phyloP scores from a whole-genome alignment of 176 grass and related monocot species.

The Ensete glaucum region DNA sequence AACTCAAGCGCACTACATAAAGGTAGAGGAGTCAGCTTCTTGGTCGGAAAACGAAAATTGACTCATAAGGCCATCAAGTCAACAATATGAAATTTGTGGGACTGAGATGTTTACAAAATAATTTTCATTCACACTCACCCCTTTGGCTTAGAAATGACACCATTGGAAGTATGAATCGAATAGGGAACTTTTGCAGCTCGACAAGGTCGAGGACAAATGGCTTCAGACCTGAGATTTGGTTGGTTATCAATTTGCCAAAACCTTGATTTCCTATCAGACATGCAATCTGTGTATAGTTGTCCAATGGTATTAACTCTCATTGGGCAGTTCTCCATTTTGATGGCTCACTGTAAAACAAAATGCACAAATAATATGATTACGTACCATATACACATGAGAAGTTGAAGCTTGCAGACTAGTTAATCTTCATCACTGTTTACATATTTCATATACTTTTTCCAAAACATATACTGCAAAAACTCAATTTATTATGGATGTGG shows the following conservation, averaged over 20 bases:
- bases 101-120: neutral
- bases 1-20: too few relatives aligned
- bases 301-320: conserved; percentile 20
- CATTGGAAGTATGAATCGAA: conserved; percentile 24
- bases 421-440: too few relatives aligned
- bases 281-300: conserved; percentile 32
- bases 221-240: conserved; percentile 24
- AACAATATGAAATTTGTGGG: neutral
- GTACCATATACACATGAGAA: neutral
- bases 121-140: conserved; percentile 25
- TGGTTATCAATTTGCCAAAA: conserved; percentile 62
- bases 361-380: neutral
- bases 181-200: conserved; percentile 17
- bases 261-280: conserved; percentile 61
- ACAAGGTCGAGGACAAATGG: conserved; percentile 73
- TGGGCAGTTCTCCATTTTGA: conserved; percentile 41
- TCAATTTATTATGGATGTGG: too few relatives aligned
- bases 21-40: too few relatives aligned
- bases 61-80: too few relatives aligned
- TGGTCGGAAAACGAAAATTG: too few relatives aligned
- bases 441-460: too few relatives aligned
- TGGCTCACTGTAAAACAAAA: neutral
- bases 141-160: conserved; percentile 29
- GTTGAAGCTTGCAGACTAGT: neutral
- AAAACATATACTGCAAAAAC: too few relatives aligned